These are phyloP conservation scores for Silene conica DNA, from an alignment of 148 eudicot genomes.

Conservation along the genomic window DNA sequence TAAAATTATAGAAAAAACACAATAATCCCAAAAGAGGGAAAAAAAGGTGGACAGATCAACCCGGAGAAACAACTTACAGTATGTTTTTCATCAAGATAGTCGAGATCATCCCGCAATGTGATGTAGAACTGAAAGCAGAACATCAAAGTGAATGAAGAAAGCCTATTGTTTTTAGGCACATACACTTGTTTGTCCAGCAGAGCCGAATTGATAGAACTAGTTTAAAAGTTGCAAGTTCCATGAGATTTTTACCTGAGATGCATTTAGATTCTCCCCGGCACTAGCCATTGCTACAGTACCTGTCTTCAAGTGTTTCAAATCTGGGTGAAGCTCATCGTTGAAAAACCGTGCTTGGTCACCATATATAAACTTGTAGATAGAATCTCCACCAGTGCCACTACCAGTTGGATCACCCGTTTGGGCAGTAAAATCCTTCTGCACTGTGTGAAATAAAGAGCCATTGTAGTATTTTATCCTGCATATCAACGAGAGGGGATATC, in stretches of 20 bases:
- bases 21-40: background rate
- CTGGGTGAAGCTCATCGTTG: constrained; percentile 74
- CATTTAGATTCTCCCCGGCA: constrained; percentile 88
- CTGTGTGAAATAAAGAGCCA: constrained; percentile 85
- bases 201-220: background rate
- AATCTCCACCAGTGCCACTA: constrained; percentile 80
- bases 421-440: constrained; percentile 89
- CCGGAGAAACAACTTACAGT: constrained; percentile 55
- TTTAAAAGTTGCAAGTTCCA: background rate
- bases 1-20: background rate
- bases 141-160: background rate
- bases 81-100: constrained; percentile 92
- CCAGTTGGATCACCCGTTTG: constrained; percentile 97
- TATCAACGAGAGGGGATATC: background rate
- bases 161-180: background rate
- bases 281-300: constrained; percentile 97
- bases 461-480: constrained; percentile 92
- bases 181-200: background rate
- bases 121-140: constrained; percentile 67
- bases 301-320: constrained; percentile 71
- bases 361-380: constrained; percentile 76
- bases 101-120: constrained; percentile 83
- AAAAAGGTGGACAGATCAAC: background rate
- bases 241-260: constrained; percentile 66
- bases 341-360: constrained; percentile 97